Evolutionary conservation across 1,284 basidiomycete genomes (phyloP).

Genomic region (Paramarasmius palmivorus): DNA sequence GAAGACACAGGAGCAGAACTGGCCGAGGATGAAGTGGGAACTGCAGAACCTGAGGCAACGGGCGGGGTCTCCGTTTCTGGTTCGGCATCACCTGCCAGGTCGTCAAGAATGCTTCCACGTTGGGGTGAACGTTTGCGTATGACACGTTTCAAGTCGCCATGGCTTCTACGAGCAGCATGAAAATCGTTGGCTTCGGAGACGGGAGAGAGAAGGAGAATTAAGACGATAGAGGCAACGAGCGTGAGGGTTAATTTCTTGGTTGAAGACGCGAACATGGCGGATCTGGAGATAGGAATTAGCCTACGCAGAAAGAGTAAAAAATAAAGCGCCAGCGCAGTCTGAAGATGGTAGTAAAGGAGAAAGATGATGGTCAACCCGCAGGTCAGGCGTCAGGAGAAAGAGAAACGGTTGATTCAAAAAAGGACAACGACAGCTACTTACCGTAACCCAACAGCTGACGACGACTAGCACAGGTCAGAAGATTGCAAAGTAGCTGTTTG

Average conservation of each 20-base stretch:
- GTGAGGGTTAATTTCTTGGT: slow-evolving; percentile 52
- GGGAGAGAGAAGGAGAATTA: slow-evolving; percentile 49
- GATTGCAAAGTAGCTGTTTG: too few relatives aligned
- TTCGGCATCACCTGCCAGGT: slow-evolving; percentile 22
- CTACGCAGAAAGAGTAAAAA: neutral
- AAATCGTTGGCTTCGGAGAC: slow-evolving; percentile 47
- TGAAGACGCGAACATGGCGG: slow-evolving; percentile 25
- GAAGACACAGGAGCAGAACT: neutral
- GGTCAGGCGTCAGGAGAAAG: too few relatives aligned
- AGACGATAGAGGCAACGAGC: slow-evolving; percentile 60
- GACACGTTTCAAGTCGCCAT: slow-evolving; percentile 66
- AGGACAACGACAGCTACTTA: neutral
- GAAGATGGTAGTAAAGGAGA: neutral
- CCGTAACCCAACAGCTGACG: too few relatives aligned
- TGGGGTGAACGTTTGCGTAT: slow-evolving; percentile 58
- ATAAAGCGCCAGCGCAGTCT: slow-evolving; percentile 2
- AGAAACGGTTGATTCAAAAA: neutral
- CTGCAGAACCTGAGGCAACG: neutral
- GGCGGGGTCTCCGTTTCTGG: slow-evolving; percentile 8
- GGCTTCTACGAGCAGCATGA: slow-evolving; percentile 41
- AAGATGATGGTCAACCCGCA: too few relatives aligned
- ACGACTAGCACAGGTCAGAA: too few relatives aligned
- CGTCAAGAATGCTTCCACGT: slow-evolving; percentile 24
- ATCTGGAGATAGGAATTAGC: slow-evolving; percentile 1
- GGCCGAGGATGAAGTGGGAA: neutral